These are phyloP conservation scores for Harrya chromipes DNA, from an alignment of 768 basidiomycete genomes.

Conservation along the genomic window DNA sequence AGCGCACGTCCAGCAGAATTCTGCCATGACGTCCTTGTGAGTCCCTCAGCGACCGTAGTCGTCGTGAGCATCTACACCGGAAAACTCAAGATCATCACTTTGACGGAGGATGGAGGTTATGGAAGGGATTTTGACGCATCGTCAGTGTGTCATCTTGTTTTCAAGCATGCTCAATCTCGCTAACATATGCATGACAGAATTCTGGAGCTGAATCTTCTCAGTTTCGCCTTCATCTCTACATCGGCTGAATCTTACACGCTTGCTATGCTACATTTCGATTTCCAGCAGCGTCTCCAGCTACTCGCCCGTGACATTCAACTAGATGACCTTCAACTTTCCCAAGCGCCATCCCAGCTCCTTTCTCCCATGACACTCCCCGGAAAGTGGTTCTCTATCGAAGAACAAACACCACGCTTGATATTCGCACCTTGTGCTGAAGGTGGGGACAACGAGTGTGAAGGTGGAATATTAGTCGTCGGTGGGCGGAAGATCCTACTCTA, in stretches of 20 bases:
- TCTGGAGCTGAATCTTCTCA: constrained; percentile 65
- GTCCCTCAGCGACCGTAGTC: constrained; percentile 57
- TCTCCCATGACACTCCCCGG: constrained; percentile 52
- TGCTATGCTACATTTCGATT: constrained; percentile 67
- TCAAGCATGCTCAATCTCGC: neutral
- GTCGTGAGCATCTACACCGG: constrained; percentile 66
- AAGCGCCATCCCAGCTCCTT: constrained; percentile 46
- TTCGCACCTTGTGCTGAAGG: constrained; percentile 25
- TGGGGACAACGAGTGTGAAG: constrained; percentile 39
- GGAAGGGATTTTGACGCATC: constrained; percentile 59
- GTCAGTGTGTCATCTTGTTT: constrained; percentile 40
- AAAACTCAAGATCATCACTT: constrained; percentile 60
- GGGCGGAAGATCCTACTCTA: constrained; percentile 63
- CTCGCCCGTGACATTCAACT: constrained; percentile 54
- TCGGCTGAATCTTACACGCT: constrained; percentile 46
- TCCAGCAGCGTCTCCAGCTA: constrained; percentile 58
- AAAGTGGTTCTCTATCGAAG: constrained; percentile 40
- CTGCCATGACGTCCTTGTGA: constrained; percentile 65
- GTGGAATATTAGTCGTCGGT: constrained; percentile 71
- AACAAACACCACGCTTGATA: constrained; percentile 41
- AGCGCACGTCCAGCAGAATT: constrained; percentile 64
- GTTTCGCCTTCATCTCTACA: constrained; percentile 55
- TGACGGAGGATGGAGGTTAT: constrained; percentile 51
- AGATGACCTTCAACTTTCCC: constrained; percentile 44
- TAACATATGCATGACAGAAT: constrained; percentile 39